These are phyloP conservation scores for Globomyces pollinis-pini DNA, from an alignment of 192 early-diverging fungal species.

Conservation along the genomic window DNA sequence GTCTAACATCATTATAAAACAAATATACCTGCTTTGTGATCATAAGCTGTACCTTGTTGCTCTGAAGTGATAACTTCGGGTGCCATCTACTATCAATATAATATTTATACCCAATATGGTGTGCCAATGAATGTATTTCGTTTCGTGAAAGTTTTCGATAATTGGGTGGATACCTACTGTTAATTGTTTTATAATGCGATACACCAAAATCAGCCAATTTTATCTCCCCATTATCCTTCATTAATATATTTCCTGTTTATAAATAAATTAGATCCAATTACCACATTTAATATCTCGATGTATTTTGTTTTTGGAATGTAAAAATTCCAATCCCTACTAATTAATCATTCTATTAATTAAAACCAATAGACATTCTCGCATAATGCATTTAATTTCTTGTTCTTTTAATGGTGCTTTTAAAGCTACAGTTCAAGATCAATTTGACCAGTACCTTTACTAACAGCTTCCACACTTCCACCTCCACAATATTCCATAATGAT, in stretches of 20 bases:
- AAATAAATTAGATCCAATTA: neutral
- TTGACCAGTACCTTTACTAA: conserved; percentile 37
- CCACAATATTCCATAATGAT: conserved; percentile 60
- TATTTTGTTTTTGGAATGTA: conserved; percentile 45
- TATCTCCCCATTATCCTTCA: conserved; percentile 44
- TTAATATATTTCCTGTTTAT: conserved; percentile 38
- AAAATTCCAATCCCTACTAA: conserved; percentile 39
- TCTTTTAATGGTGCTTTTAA: conserved; percentile 32
- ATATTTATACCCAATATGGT: conserved; percentile 52
- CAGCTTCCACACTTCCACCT: conserved; percentile 48
- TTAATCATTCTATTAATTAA: neutral
- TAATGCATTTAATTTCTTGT: conserved; percentile 33
- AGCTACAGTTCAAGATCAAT: conserved; percentile 19
- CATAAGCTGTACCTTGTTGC: conserved; percentile 52
- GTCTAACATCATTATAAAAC: no score
- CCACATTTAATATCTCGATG: conserved; percentile 33
- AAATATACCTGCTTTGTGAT: conserved; percentile 48
- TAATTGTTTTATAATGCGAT: no score
- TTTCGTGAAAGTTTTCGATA: conserved; percentile 42
- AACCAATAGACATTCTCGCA: conserved; percentile 38
- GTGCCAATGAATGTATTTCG: conserved; percentile 56
- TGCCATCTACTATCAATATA: conserved; percentile 23
- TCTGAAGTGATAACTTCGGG: conserved; percentile 49
- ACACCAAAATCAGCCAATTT: conserved; percentile 64
- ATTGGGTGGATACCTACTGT: conserved; percentile 49